phyloP scores from a whole-genome alignment of 148 eudicot species.

The Vaccinium vitisidaea region DNA sequence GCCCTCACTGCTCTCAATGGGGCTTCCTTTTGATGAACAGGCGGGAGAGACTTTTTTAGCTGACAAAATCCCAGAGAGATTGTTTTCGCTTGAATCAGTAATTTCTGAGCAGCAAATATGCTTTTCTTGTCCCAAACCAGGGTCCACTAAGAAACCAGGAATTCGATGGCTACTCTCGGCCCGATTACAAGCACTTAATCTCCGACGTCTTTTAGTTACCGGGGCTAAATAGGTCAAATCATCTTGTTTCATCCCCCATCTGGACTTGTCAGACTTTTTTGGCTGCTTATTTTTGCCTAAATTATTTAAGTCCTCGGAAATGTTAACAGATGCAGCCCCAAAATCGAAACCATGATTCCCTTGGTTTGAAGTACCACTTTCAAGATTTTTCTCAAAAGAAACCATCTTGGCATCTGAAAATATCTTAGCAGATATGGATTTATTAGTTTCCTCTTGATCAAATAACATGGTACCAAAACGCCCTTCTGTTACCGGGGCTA shows the following conservation, averaged over 20 bases:
- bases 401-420: not conserved
- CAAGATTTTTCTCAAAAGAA: slow-evolving; percentile 11
- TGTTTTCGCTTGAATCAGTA: slow-evolving; percentile 20
- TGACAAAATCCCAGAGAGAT: slow-evolving; percentile 6
- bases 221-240: slow-evolving; percentile 24
- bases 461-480: slow-evolving; percentile 5
- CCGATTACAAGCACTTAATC: slow-evolving; percentile 25
- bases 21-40: slow-evolving; percentile 28
- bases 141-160: not conserved
- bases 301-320: slow-evolving; percentile 4
- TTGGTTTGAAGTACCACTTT: slow-evolving; percentile 1
- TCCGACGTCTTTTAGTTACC: slow-evolving; percentile 21
- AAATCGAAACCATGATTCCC: slow-evolving; percentile 8
- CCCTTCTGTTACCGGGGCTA: slow-evolving; percentile 24
- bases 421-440: not conserved
- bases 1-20: slow-evolving; percentile 24
- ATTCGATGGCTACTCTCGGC: slow-evolving; percentile 12
- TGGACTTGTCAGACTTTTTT: slow-evolving; percentile 22
- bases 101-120: slow-evolving; percentile 26
- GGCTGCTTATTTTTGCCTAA: slow-evolving; percentile 18
- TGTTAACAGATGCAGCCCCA: slow-evolving; percentile 1
- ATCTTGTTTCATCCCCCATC: slow-evolving; percentile 21
- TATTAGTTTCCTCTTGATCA: not conserved
- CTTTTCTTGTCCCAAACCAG: slow-evolving; percentile 20
- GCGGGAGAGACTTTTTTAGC: slow-evolving; percentile 22